Conservation (phyloP, 305 asterid genomes). For the Ilex paraguariensis region DNA sequence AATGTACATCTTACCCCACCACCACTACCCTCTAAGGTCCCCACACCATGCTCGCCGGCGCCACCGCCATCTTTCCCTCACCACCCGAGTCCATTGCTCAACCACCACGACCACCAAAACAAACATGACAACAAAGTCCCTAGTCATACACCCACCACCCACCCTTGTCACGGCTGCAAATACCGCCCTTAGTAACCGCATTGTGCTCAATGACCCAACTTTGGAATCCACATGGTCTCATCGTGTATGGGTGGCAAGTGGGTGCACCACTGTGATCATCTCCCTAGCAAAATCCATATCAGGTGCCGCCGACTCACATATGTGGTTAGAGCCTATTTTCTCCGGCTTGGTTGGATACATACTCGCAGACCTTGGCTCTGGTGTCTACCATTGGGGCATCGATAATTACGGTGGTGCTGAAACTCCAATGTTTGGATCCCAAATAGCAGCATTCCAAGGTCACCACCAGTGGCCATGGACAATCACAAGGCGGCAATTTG, state of each 20-base stretch:
- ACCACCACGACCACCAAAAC: constrained; percentile 10
- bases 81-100: constrained; percentile 13
- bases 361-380: constrained; percentile 72
- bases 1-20: neutral
- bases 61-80: too few relatives aligned
- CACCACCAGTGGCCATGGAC: constrained; percentile 91
- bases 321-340: constrained; percentile 50
- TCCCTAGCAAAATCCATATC: constrained; percentile 48
- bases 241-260: constrained; percentile 70
- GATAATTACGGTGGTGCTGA: constrained; percentile 70
- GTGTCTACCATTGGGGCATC: constrained; percentile 79
- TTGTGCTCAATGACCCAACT: constrained; percentile 37
- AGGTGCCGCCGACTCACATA: constrained; percentile 35
- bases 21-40: neutral
- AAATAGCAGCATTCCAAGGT: constrained; percentile 79
- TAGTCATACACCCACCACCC: too few relatives aligned
- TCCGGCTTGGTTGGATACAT: constrained; percentile 58
- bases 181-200: constrained; percentile 2
- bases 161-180: too few relatives aligned
- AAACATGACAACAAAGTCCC: too few relatives aligned
- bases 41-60: too few relatives aligned
- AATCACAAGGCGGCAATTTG: constrained; percentile 72
- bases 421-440: constrained; percentile 62
- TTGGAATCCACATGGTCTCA: constrained; percentile 73
- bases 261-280: constrained; percentile 62